Base-by-base conservation (phyloP, 2,329 filamentous ascomycete species). In the Colletotrichum sp. region DNA sequence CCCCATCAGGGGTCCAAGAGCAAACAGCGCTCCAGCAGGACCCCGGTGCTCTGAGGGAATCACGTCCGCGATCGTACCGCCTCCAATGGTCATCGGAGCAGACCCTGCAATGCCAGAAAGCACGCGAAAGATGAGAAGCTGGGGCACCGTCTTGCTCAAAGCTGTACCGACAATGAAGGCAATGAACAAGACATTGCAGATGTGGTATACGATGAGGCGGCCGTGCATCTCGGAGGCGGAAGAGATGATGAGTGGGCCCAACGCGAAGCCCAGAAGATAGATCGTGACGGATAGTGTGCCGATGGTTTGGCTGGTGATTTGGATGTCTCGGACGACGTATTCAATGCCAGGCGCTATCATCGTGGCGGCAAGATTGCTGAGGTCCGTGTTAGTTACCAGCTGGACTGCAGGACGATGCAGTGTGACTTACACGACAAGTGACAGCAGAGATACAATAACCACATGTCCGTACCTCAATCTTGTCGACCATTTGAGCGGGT, bases 181-280 rank as follows among this genome's bases (percentile, higher is more conserved):
- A 27, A 83, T 76, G 78, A 81, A 85, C 43, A 82, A 70, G 64
- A 81, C 65, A 36, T 82, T 83, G 78, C 78, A 79, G 32, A 76
- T 61, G 66, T 83, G 79, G 66, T 83, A 83, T 28, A 85, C 76
- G 36, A 77, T 74, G 30, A 80, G 78, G 7, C 83, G 81, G 28
- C 83, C 83, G 74, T 82, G 84, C 58, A 84, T 69, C 75, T 89
- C 87, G 22, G 81, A 85, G 7, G 86, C 64, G 1, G 87, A 86
- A 4, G 84, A 64, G 66, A 91, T 88, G 7, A 93, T 73, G 69
- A 90, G 82, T 0, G 92, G 92, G 0, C 92, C 92, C 34, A 89
- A 86, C 2, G 89, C 90, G 75, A 91, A 91, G 30, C 93, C 93
- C 0, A 94, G 85, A 5, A 95, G 87, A 80, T 93, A 93, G 25